Evolutionary conservation across 176 grass and related monocot species (phyloP).

Genomic region (Carex myosuroides): DNA sequence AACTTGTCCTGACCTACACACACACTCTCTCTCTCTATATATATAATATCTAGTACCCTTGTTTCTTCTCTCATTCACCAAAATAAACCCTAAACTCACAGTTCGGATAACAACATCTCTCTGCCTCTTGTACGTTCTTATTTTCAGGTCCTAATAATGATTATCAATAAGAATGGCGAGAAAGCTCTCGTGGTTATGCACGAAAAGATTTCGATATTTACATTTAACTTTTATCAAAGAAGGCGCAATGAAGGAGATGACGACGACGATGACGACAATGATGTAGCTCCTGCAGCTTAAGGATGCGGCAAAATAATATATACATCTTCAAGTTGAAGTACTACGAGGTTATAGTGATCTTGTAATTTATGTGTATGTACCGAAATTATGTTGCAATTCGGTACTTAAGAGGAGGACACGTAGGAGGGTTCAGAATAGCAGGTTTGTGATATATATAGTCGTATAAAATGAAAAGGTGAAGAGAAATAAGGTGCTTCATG

Average conservation of each 20-base stretch:
- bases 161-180: not conserved
- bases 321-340: not conserved
- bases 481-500: not conserved
- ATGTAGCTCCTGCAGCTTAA: slow-evolving; percentile 20
- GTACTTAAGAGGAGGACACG: not conserved
- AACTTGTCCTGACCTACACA: no score
- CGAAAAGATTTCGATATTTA: not conserved
- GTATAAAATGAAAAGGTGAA: not conserved
- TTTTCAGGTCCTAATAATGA: slow-evolving; percentile 5
- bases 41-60: slow-evolving; percentile 7
- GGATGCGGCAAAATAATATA: not conserved
- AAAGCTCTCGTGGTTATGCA: not conserved
- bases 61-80: slow-evolving; percentile 21
- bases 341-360: not conserved
- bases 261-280: slow-evolving; percentile 4
- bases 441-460: not conserved
- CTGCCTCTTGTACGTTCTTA: not conserved
- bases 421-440: no score
- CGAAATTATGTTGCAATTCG: not conserved
- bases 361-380: not conserved
- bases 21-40: not conserved
- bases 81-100: slow-evolving; percentile 29
- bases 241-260: not conserved
- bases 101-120: not conserved
- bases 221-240: not conserved